Percentiles rank a stretch among this genome's conserved stretches.
These are phyloP conservation scores for Debaryomyces nepalensis DNA, from an alignment of 1,139 yeast species.

Conservation along the genomic window DNA sequence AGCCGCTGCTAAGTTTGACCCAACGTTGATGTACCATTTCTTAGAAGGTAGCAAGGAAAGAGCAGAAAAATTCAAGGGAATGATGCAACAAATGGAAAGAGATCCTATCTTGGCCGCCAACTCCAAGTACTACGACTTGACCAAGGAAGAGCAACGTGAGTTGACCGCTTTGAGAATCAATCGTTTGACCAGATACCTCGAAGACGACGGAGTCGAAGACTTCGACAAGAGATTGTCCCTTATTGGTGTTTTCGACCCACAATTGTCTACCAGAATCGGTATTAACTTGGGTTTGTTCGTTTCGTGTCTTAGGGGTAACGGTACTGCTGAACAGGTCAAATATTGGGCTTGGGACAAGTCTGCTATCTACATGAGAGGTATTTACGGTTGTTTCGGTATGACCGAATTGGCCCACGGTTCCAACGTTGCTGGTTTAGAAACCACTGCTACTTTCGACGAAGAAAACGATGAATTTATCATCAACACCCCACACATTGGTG, in stretches of 20 bases:
- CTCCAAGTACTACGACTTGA: slow-evolving; percentile 42
- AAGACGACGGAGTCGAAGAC: slow-evolving; percentile 39
- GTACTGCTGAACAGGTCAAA: slow-evolving; percentile 53
- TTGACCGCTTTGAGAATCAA: slow-evolving; percentile 41
- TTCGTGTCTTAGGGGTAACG: slow-evolving; percentile 73
- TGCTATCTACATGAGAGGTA: slow-evolving; percentile 39
- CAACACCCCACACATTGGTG: slow-evolving; percentile 54
- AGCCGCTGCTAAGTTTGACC: slow-evolving; percentile 33
- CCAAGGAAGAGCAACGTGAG: slow-evolving; percentile 42
- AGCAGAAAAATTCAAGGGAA: slow-evolving; percentile 32
- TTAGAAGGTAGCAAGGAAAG: slow-evolving; percentile 45
- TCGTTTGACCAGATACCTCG: slow-evolving; percentile 44
- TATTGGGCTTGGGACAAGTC: slow-evolving; percentile 48
- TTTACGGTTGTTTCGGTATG: slow-evolving; percentile 55
- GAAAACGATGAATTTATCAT: slow-evolving; percentile 48
- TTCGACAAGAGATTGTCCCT: slow-evolving; percentile 51
- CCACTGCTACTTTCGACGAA: slow-evolving; percentile 50
- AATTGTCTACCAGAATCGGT: slow-evolving; percentile 56
- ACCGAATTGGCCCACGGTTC: slow-evolving; percentile 57
- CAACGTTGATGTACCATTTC: slow-evolving; percentile 43
- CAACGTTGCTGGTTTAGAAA: slow-evolving; percentile 51
- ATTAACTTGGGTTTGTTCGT: slow-evolving; percentile 75
- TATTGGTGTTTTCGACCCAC: slow-evolving; percentile 64
- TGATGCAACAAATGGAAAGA: slow-evolving; percentile 47
- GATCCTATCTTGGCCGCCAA: slow-evolving; percentile 45